Conservation (phyloP, 2,329 filamentous ascomycete species). For the Paradendryphiella salina region DNA sequence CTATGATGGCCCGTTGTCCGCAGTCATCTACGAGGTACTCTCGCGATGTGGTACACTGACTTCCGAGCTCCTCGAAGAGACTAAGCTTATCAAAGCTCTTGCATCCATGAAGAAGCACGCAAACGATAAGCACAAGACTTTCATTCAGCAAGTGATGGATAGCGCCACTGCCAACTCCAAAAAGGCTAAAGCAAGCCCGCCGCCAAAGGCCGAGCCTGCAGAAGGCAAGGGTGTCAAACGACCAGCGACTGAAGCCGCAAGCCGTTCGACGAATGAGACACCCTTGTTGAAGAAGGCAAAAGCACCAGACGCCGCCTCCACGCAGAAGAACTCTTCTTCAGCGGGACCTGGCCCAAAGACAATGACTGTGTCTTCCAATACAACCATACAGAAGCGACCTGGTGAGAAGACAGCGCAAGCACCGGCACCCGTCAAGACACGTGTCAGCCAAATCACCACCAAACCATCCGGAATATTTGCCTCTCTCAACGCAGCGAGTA, state of each 20-base stretch:
- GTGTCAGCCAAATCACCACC: conserved; percentile 46
- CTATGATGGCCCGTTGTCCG: conserved; percentile 48
- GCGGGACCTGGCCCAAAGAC: conserved; percentile 14
- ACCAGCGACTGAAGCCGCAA: conserved; percentile 25
- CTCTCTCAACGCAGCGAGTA: conserved; percentile 51
- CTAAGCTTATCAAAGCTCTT: conserved; percentile 67
- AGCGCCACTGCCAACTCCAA: conserved; percentile 49
- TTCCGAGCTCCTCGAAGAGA: conserved; percentile 62
- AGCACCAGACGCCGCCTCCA: conserved; percentile 22
- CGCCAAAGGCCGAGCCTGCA: conserved; percentile 27
- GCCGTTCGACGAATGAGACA: conserved; percentile 24
- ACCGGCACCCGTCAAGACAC: conserved; percentile 35
- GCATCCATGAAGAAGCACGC: conserved; percentile 67
- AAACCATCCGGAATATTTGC: conserved; percentile 54
- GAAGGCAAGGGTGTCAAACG: conserved; percentile 41
- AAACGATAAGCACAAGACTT: conserved; percentile 64
- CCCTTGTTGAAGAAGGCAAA: conserved; percentile 37
- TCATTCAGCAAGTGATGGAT: conserved; percentile 62
- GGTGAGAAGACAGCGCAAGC: conserved; percentile 34
- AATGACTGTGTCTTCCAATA: conserved; percentile 11
- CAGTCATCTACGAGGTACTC: conserved; percentile 58
- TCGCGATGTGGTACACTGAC: conserved; percentile 65
- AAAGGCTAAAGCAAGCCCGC: conserved; percentile 41
- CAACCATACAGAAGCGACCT: conserved; percentile 32
- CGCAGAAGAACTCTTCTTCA: conserved; percentile 25